Conservation (phyloP, 2,329 filamentous ascomycete species). For the Fusarium nisikadoi region DNA sequence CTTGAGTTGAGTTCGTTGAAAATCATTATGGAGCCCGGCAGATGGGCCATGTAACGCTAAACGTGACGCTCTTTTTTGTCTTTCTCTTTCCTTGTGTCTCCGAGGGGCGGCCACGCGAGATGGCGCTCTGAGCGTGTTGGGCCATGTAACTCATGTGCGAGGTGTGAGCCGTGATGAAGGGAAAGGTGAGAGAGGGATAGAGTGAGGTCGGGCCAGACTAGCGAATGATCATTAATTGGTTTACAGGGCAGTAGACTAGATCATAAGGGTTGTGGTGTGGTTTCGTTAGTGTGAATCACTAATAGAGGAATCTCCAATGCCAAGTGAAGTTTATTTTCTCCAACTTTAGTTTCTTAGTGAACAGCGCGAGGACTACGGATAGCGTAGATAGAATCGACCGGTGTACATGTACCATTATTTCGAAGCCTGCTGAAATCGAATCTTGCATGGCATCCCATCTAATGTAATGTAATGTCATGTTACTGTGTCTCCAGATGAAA, state of each 20-base stretch:
- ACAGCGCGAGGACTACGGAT: not conserved
- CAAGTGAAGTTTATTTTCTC: not conserved
- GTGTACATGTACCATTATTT: conserved; percentile 11
- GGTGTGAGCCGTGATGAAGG: conserved; percentile 31
- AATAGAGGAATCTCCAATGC: not conserved
- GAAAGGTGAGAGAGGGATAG: not conserved
- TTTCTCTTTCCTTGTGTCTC: conserved; percentile 29
- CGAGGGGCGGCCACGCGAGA: conserved; percentile 45
- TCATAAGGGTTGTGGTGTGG: not conserved
- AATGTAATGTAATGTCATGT: not conserved
- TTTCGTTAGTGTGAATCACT: not conserved
- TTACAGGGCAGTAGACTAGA: not conserved
- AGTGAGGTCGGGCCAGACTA: not conserved
- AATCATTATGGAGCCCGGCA: conserved; percentile 32
- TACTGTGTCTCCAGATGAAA: conserved; percentile 4
- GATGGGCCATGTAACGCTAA: conserved; percentile 41
- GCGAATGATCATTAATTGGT: not conserved
- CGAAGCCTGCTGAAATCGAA: conserved; percentile 16
- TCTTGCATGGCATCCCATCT: conserved; percentile 21
- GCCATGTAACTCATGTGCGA: conserved; percentile 29
- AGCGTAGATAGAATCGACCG: not conserved
- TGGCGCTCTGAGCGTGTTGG: conserved; percentile 36
- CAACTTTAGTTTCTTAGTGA: not conserved
- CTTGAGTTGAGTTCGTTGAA: not conserved
- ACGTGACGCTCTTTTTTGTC: not conserved